Conservation (phyloP, 2,329 filamentous ascomycete genomes). For the Diaporthe longicolla region DNA sequence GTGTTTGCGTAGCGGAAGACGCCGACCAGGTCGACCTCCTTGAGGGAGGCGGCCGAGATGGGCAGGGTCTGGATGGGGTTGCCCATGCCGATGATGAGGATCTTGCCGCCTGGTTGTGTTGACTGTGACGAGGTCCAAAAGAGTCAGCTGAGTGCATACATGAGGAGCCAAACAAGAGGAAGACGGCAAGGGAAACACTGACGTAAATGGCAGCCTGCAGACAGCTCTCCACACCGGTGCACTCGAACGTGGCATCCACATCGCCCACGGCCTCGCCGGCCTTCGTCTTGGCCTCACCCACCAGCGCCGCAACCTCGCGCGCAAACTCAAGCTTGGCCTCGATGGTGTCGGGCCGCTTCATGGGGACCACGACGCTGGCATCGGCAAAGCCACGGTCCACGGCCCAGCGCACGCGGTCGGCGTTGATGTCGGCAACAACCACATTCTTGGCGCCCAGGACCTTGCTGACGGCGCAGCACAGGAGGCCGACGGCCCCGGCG, state of each 20-base stretch:
- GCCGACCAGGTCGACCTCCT: conserved; percentile 79
- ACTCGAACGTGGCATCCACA: conserved; percentile 80
- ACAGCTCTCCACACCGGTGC: conserved; percentile 83
- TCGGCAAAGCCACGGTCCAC: conserved; percentile 69
- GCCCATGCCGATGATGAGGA: conserved; percentile 82
- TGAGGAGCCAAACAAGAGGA: neutral
- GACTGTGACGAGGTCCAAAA: conserved; percentile 52
- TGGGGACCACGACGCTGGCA: conserved; percentile 63
- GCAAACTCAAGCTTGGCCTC: conserved; percentile 68
- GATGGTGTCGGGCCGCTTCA: conserved; percentile 62
- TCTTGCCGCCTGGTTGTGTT: conserved; percentile 76
- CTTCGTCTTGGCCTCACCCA: conserved; percentile 51
- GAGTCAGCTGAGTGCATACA: neutral
- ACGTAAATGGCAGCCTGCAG: conserved; percentile 82
- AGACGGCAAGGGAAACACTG: conserved; percentile 48
- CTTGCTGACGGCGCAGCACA: conserved; percentile 71
- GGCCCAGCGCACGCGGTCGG: conserved; percentile 71
- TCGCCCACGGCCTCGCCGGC: conserved; percentile 68
- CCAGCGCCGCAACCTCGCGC: conserved; percentile 61
- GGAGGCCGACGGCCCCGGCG: conserved; percentile 72
- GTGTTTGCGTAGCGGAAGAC: conserved; percentile 84
- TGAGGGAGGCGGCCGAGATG: conserved; percentile 76
- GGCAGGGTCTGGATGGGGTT: conserved; percentile 78
- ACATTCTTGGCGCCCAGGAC: conserved; percentile 60
- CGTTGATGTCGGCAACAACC: conserved; percentile 69